Evolutionary conservation across 164 flowering plant genomes (phyloP).

Genomic region (Vitis rotundifolia): DNA sequence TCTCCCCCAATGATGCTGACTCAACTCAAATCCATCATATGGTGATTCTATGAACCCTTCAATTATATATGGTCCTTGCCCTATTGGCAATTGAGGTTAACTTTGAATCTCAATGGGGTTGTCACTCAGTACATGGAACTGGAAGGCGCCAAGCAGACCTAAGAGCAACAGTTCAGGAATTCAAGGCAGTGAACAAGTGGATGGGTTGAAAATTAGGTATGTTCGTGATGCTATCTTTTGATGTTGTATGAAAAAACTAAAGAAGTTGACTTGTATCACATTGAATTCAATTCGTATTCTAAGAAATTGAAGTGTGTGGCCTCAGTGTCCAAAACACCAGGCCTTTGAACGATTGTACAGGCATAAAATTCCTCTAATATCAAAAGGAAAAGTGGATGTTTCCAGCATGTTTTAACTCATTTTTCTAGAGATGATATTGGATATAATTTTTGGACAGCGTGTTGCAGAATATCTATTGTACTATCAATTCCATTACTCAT

Average conservation of each 20-base stretch:
- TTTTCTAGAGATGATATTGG: no score
- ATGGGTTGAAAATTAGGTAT: not conserved
- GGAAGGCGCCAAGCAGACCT: not conserved
- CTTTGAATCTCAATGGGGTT: not conserved
- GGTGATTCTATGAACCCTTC: not conserved
- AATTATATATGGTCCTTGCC: not conserved
- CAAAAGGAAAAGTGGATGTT: no score
- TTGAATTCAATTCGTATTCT: not conserved
- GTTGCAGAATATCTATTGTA: not conserved
- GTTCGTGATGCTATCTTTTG: not conserved
- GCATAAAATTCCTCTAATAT: no score
- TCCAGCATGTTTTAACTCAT: no score
- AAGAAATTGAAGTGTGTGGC: not conserved
- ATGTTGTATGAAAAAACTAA: no score
- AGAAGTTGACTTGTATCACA: not conserved
- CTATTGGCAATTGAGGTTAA: not conserved
- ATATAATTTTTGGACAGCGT: not conserved
- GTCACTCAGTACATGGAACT: not conserved
- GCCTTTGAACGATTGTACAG: no score
- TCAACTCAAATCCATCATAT: not conserved
- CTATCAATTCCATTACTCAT: not conserved
- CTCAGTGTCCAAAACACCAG: no score
- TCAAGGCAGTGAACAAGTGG: not conserved
- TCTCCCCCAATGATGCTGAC: not conserved
- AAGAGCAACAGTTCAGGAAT: not conserved